A percentile compares a stretch with the other conserved stretches of the same genome.
phyloP scores from a whole-genome alignment of 192 early-diverging fungal species.

The Coemansia asiatica region DNA sequence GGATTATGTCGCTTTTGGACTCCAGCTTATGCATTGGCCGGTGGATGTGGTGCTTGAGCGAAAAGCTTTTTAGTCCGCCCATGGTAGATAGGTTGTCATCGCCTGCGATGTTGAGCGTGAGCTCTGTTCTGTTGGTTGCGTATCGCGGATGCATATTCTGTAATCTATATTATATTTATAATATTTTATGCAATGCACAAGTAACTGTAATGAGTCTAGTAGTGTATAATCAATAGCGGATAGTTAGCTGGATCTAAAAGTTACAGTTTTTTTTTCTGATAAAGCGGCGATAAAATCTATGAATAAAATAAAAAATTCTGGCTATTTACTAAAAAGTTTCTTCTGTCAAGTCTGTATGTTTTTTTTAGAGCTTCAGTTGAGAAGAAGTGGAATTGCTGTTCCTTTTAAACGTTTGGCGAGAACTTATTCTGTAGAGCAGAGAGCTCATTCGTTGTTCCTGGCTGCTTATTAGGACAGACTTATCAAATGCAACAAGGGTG shows the following conservation, averaged over 20 bases:
- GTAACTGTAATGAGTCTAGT: too few relatives aligned
- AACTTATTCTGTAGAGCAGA: background rate
- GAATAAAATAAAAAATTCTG: too few relatives aligned
- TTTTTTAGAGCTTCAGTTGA: too few relatives aligned
- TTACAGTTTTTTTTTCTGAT: background rate
- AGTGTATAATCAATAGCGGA: background rate
- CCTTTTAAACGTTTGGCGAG: background rate
- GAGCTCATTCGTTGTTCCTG: background rate
- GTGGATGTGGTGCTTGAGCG: slow-evolving; percentile 24
- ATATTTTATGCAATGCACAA: background rate
- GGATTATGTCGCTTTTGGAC: slow-evolving; percentile 29
- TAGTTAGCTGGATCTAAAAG: background rate
- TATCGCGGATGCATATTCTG: slow-evolving; percentile 5
- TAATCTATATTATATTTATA: background rate
- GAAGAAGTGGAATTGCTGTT: background rate
- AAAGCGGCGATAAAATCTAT: background rate
- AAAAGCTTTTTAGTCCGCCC: background rate
- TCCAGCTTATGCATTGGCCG: slow-evolving; percentile 49
- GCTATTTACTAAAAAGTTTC: too few relatives aligned
- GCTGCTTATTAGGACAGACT: background rate
- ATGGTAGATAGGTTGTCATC: background rate
- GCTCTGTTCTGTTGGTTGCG: slow-evolving; percentile 5
- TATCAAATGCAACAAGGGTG: background rate
- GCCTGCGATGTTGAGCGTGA: slow-evolving; percentile 1
- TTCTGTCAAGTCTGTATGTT: too few relatives aligned